Evolutionary conservation across 768 basidiomycete species (phyloP).

Genomic region (Gymnopilus junonius): DNA sequence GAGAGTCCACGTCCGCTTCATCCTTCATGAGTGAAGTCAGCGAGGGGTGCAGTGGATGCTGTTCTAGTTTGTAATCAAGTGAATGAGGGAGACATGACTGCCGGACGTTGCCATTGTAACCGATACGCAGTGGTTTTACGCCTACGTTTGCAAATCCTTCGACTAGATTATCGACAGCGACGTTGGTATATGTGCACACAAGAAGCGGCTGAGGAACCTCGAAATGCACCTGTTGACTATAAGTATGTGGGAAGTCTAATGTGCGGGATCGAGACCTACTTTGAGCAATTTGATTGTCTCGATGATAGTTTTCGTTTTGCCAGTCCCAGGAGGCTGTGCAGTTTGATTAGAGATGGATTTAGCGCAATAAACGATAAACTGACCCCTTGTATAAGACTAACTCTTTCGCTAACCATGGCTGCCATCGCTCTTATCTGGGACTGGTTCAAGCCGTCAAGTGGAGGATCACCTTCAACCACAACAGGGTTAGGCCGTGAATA

Average conservation of each 20-base stretch:
- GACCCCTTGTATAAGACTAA: constrained; percentile 89
- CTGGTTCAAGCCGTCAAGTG: constrained; percentile 62
- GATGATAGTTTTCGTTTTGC: constrained; percentile 93
- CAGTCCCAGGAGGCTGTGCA: constrained; percentile 84
- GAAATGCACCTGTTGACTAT: constrained; percentile 63
- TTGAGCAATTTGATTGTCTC: constrained; percentile 83
- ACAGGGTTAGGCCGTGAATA: constrained; percentile 65
- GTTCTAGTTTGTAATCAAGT: constrained; percentile 64
- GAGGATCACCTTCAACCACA: constrained; percentile 78
- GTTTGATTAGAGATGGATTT: constrained; percentile 3
- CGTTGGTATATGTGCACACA: constrained; percentile 94
- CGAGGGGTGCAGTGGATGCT: constrained; percentile 57
- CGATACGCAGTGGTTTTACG: constrained; percentile 79
- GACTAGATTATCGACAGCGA: constrained; percentile 89
- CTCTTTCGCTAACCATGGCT: constrained; percentile 78
- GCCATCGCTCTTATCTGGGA: constrained; percentile 87
- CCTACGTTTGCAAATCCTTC: constrained; percentile 67
- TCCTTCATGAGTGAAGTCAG: constrained; percentile 47
- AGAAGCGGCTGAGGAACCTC: constrained; percentile 83
- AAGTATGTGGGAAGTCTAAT: not conserved
- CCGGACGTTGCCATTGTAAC: constrained; percentile 63
- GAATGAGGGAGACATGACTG: constrained; percentile 59
- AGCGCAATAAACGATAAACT: constrained; percentile 26
- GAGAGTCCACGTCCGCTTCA: constrained; percentile 27
- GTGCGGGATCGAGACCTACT: constrained; percentile 35